Evolutionary conservation across 2,329 filamentous ascomycete genomes (phyloP), one percentile per base, ranked within the genome.

Genomic region (Trichoderma harzianum): DNA sequence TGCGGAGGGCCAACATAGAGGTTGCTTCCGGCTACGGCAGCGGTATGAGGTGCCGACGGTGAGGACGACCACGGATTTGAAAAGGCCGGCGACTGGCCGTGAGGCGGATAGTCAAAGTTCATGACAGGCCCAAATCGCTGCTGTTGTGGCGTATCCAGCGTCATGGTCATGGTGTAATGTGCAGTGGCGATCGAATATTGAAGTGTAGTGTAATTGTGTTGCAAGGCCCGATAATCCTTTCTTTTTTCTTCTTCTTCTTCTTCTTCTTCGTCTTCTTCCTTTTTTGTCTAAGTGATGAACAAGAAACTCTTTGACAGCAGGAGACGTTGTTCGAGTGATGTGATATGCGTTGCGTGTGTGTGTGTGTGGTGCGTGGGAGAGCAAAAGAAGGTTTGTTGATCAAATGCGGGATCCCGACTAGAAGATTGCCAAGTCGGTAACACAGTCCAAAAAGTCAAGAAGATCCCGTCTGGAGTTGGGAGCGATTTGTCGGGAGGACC

Each of bases 131-230:
- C 93, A 84, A 92, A 93, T 82, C 90, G 89, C 85, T 90, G 93
- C 85, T 90, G 93, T 84, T 95, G 94, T 82, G 94, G 93, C 79
- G 90, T 90, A 85, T 97, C 94, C 86, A 97, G 90, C 83, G 95
- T 93, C 94, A 97, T 97, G 85, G 94, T 96, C 94, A 97, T 97
- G 82, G 83, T n/a, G 39, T 43, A 43, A 10, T 43, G 4, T 43
- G 55, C 8, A 57, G 74, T 61, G 58, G 61, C 30, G 66, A 62
- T 69, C 39, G 55, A 62, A 62, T 21, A 18, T n/a, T 43, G 34
- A 8, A 62, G 63, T 57, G 39, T 32, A 62, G 47, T 55, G 32
- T 55, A 26, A 28, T 30, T 28, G 58, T 57, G 34, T 60, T 36
- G 30, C 24, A 62, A 30, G 36, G 30, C 18, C n/a, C 55, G 28